phyloP scores from a whole-genome alignment of 2,329 filamentous ascomycete genomes.

The Zymoseptoria passerinii region DNA sequence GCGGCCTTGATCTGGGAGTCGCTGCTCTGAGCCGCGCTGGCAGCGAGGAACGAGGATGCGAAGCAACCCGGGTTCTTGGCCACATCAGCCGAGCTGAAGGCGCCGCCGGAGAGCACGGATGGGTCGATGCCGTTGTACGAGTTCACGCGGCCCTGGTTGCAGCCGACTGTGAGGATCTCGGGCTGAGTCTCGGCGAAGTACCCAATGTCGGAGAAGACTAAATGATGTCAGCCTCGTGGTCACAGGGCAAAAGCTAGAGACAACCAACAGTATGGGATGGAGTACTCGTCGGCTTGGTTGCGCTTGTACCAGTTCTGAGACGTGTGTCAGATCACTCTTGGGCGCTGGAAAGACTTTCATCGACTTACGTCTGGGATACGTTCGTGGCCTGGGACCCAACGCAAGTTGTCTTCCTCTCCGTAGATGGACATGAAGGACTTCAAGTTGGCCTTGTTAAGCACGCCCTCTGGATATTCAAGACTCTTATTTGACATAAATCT shows the following conservation, averaged over 20 bases:
- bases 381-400: constrained; percentile 31
- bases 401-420: constrained; percentile 25
- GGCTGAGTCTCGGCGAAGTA: constrained; percentile 24
- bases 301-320: constrained; percentile 34
- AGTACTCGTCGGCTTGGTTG: constrained; percentile 26
- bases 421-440: constrained; percentile 35
- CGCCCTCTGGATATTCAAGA: constrained; percentile 31
- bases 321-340: constrained; percentile 19
- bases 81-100: constrained; percentile 33
- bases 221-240: constrained; percentile 5
- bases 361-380: constrained; percentile 34
- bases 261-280: constrained; percentile 23
- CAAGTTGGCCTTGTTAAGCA: constrained; percentile 30
- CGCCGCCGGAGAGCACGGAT: constrained; percentile 31
- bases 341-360: constrained; percentile 8
- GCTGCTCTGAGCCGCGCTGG: constrained; percentile 12
- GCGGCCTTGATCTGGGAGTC: constrained; percentile 17
- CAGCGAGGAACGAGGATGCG: constrained; percentile 17
- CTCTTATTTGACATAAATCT: constrained; percentile 36
- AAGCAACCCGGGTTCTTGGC: constrained; percentile 24
- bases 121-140: constrained; percentile 29
- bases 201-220: constrained; percentile 22
- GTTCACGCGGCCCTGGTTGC: constrained; percentile 31
- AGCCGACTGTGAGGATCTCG: constrained; percentile 26
- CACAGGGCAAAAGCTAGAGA: not conserved